phyloP scores from a whole-genome alignment of 345 rosid genomes.

The Euphorbia pulcherrima region DNA sequence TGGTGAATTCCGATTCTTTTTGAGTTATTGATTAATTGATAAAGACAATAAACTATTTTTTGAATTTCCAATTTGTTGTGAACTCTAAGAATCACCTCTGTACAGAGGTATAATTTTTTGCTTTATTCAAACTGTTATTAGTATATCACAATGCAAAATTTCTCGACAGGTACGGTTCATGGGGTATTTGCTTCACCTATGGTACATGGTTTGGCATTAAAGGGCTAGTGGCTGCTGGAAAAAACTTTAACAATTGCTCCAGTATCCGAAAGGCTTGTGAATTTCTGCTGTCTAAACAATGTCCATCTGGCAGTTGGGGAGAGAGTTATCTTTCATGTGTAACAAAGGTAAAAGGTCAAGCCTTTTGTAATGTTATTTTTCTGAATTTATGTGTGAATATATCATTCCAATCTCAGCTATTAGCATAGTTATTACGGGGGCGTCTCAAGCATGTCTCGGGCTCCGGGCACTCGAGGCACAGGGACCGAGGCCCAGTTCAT shows the following conservation, averaged over 20 bases:
- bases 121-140: neutral
- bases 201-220: conserved; percentile 80
- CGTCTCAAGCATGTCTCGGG: no score
- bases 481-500: no score
- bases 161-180: conserved; percentile 80
- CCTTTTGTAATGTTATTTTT: neutral
- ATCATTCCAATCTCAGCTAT: neutral
- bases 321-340: conserved; percentile 96
- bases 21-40: conserved; percentile 1
- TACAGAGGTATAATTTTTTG: neutral
- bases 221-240: conserved; percentile 79
- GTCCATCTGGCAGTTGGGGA: conserved; percentile 90
- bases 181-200: conserved; percentile 89
- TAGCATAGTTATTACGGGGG: no score
- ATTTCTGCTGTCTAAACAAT: conserved; percentile 81
- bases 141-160: conserved; percentile 2
- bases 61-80: neutral
- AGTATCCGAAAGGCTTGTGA: conserved; percentile 72
- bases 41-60: neutral
- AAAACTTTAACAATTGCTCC: conserved; percentile 48
- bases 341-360: conserved; percentile 48
- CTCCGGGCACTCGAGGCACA: no score
- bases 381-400: neutral
- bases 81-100: neutral
- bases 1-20: conserved; percentile 51